Evolutionary conservation across 345 rosid species (phyloP).

Genomic region (Salix udensis): DNA sequence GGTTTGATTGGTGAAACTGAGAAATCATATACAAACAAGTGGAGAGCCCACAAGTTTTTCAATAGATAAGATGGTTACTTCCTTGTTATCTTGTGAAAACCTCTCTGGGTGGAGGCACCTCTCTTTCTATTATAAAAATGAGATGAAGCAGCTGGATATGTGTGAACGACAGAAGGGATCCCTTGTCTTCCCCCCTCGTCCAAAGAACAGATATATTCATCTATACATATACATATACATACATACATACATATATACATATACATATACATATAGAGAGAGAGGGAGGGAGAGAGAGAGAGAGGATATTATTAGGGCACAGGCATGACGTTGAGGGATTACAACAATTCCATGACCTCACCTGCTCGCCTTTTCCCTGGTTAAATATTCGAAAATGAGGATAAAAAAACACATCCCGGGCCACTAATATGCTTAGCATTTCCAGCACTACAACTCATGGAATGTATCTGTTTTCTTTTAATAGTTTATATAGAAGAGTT

Average conservation of each 20-base stretch:
- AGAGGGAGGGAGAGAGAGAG: too few relatives aligned
- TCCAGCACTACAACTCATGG: neutral
- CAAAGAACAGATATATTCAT: conserved; percentile 6
- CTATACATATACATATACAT: neutral
- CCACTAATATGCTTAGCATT: neutral
- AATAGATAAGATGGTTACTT: conserved; percentile 10
- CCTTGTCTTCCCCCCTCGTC: conserved; percentile 26
- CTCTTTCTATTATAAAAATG: neutral
- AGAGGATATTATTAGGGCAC: too few relatives aligned
- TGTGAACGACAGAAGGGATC: conserved; percentile 34
- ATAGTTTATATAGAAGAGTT: neutral
- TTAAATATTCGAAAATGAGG: too few relatives aligned
- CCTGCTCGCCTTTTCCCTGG: too few relatives aligned
- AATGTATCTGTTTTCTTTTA: too few relatives aligned
- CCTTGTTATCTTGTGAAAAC: neutral
- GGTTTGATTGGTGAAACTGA: neutral
- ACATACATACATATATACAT: too few relatives aligned
- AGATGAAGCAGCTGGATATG: conserved; percentile 12
- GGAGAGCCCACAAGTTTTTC: neutral
- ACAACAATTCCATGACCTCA: too few relatives aligned
- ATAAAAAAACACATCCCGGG: too few relatives aligned
- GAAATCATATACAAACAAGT: neutral
- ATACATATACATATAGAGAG: too few relatives aligned
- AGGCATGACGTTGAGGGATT: too few relatives aligned
- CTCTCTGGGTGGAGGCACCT: neutral